Conservation (phyloP, 2,329 filamentous ascomycete genomes). For the Thermothelomyces thermophilus region DNA sequence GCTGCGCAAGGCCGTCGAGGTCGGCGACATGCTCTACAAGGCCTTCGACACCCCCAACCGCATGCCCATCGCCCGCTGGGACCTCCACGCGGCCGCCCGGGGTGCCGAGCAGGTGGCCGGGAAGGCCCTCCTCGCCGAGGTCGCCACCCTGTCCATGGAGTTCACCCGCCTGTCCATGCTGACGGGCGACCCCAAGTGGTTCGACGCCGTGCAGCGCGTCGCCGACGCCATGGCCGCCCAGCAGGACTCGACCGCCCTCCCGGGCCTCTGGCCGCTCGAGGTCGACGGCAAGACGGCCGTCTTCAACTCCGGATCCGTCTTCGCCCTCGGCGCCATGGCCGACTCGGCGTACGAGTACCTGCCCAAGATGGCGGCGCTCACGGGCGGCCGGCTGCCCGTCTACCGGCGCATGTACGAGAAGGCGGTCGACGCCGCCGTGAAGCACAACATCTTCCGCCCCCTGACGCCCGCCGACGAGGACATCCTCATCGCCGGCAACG, state of each 20-base stretch:
- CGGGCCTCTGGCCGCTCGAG: slow-evolving; percentile 65
- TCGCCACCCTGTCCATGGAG: slow-evolving; percentile 63
- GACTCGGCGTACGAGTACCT: slow-evolving; percentile 45
- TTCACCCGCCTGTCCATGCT: slow-evolving; percentile 68
- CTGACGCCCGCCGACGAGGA: slow-evolving; percentile 49
- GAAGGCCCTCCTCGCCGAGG: slow-evolving; percentile 32
- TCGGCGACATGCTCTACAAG: slow-evolving; percentile 40
- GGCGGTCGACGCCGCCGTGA: slow-evolving; percentile 52
- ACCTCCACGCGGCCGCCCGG: slow-evolving; percentile 33
- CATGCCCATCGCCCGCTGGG: slow-evolving; percentile 50
- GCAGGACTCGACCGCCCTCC: slow-evolving; percentile 60
- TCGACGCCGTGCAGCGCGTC: slow-evolving; percentile 67
- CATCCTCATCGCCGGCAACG: slow-evolving; percentile 52
- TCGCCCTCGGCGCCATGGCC: slow-evolving; percentile 32
- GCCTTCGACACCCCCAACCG: slow-evolving; percentile 41
- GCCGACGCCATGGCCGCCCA: slow-evolving; percentile 54
- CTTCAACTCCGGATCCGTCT: slow-evolving; percentile 28
- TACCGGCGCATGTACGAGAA: slow-evolving; percentile 56
- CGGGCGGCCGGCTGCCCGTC: slow-evolving; percentile 51
- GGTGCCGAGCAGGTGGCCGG: slow-evolving; percentile 28
- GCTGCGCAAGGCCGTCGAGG: slow-evolving; percentile 37
- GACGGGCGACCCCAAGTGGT: slow-evolving; percentile 64
- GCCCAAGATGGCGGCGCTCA: slow-evolving; percentile 45
- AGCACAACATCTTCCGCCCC: slow-evolving; percentile 58
- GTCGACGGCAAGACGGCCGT: slow-evolving; percentile 32